Percentiles rank a stretch among this genome's conserved stretches.
Evolutionary conservation across 768 basidiomycete species (phyloP).

Genomic region (Suillus subluteus): DNA sequence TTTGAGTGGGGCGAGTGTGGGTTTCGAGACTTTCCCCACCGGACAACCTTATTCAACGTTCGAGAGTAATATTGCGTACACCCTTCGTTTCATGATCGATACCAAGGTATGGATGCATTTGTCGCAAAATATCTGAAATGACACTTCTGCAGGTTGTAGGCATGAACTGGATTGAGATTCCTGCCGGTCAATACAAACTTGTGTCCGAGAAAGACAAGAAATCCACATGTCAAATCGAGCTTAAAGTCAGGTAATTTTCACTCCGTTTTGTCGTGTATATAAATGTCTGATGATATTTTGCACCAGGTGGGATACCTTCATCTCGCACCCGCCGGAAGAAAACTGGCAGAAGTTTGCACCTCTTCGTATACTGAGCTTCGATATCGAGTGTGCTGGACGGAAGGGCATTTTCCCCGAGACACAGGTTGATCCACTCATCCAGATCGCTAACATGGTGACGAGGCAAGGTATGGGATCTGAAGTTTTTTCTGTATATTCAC

Average conservation of each 20-base stretch:
- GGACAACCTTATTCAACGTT: slow-evolving; percentile 65
- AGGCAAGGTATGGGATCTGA: slow-evolving; percentile 72
- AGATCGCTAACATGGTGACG: slow-evolving; percentile 99
- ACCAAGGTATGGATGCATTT: slow-evolving; percentile 61
- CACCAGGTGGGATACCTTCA: slow-evolving; percentile 78
- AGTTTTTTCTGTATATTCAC: background rate
- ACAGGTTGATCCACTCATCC: slow-evolving; percentile 90
- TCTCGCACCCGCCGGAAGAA: slow-evolving; percentile 91
- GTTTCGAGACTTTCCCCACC: slow-evolving; percentile 58
- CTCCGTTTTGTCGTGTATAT: slow-evolving; percentile 3
- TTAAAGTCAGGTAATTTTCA: slow-evolving; percentile 66
- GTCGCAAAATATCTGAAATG: slow-evolving; percentile 3
- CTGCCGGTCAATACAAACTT: slow-evolving; percentile 80
- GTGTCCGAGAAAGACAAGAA: slow-evolving; percentile 57
- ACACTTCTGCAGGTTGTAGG: slow-evolving; percentile 72
- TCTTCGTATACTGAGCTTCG: slow-evolving; percentile 93
- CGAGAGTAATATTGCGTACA: slow-evolving; percentile 94
- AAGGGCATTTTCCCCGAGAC: slow-evolving; percentile 98
- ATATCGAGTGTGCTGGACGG: slow-evolving; percentile 98
- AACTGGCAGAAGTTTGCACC: slow-evolving; percentile 93
- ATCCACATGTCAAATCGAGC: slow-evolving; percentile 89
- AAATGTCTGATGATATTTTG: slow-evolving; percentile 12
- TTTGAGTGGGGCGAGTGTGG: slow-evolving; percentile 78
- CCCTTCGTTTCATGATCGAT: slow-evolving; percentile 97
- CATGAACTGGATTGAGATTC: slow-evolving; percentile 99